These are phyloP conservation scores for Saccharomycopsis phalli DNA, from an alignment of 1,139 yeast genomes.

Conservation along the genomic window DNA sequence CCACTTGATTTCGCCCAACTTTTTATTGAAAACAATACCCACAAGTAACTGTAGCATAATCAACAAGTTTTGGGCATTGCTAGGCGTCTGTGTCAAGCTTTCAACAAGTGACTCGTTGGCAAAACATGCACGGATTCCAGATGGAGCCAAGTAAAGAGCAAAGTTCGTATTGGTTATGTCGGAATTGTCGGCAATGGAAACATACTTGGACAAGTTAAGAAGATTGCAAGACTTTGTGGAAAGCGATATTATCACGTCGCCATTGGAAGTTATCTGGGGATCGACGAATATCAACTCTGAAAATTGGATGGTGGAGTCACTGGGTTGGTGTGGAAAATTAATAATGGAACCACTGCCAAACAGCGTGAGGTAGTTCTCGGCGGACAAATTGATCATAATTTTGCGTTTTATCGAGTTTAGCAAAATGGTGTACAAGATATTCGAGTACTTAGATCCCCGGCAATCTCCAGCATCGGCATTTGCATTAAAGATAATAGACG, in stretches of 20 bases:
- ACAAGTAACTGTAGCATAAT: constrained; percentile 45
- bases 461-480: not conserved
- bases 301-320: constrained; percentile 22
- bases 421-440: constrained; percentile 15
- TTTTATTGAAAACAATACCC: constrained; percentile 35
- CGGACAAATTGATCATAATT: constrained; percentile 39
- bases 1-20: constrained; percentile 37
- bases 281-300: constrained; percentile 39
- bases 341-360: constrained; percentile 45
- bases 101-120: constrained; percentile 36
- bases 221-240: constrained; percentile 27
- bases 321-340: constrained; percentile 2
- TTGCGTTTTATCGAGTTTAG: constrained; percentile 41
- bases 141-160: constrained; percentile 62
- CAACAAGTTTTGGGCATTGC: constrained; percentile 40
- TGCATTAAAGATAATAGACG: constrained; percentile 29
- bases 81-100: constrained; percentile 43
- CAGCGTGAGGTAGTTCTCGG: constrained; percentile 33
- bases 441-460: constrained; percentile 16
- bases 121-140: constrained; percentile 64
- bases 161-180: constrained; percentile 28
- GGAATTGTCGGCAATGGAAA: constrained; percentile 21
- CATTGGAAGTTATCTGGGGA: constrained; percentile 44
- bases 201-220: constrained; percentile 25
- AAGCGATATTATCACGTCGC: constrained; percentile 38